These are phyloP conservation scores for Stephania yunnanensis DNA, from an alignment of 164 flowering plant genomes.

Conservation along the genomic window DNA sequence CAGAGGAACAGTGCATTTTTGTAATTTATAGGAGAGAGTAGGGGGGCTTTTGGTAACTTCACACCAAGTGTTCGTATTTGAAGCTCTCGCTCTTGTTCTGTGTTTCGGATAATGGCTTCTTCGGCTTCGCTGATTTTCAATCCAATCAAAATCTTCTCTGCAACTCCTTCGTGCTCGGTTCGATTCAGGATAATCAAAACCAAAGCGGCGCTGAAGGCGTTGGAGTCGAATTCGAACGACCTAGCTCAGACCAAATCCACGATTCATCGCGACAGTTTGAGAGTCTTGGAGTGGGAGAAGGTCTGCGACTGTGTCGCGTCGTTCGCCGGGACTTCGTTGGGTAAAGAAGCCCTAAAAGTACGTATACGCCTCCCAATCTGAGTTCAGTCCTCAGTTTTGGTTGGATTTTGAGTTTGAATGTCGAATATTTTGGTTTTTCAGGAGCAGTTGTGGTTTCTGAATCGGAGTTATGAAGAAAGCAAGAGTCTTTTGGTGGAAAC, in stretches of 20 bases:
- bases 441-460: slow-evolving; percentile 59
- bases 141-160: slow-evolving; percentile 1
- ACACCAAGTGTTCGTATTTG: background rate
- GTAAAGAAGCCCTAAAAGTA: slow-evolving; percentile 67
- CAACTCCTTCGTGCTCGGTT: background rate
- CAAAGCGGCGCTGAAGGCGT: slow-evolving; percentile 20
- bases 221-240: slow-evolving; percentile 9
- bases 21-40: background rate
- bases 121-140: slow-evolving; percentile 3
- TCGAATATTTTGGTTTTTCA: slow-evolving; percentile 11
- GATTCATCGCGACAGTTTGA: slow-evolving; percentile 39
- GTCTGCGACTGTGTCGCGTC: slow-evolving; percentile 76
- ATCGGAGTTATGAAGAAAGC: slow-evolving; percentile 61
- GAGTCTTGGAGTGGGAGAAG: slow-evolving; percentile 81
- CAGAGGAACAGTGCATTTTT: background rate
- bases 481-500: slow-evolving; percentile 62
- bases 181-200: slow-evolving; percentile 12
- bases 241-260: slow-evolving; percentile 14
- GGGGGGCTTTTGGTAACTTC: background rate
- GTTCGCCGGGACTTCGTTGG: slow-evolving; percentile 71
- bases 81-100: background rate
- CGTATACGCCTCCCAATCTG: background rate
- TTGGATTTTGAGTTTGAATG: background rate
- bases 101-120: slow-evolving; percentile 10
- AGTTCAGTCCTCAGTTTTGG: background rate